Conservation (phyloP, 805 yeast genomes). For the Priceomyces haplophilus region DNA sequence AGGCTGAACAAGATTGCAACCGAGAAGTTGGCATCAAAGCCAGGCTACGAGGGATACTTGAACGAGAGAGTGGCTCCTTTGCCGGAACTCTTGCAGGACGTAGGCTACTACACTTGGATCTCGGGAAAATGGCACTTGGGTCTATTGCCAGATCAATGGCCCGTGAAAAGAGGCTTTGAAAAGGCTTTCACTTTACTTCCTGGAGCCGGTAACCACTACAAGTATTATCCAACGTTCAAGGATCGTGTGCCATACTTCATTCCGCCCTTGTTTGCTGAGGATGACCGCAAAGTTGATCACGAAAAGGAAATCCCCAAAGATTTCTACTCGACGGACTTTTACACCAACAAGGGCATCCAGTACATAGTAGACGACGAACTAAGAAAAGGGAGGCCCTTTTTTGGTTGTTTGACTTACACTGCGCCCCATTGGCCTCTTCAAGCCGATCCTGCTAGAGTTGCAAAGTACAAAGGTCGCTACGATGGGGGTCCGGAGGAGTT, state of each 20-base stretch:
- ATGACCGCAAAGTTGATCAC: slow-evolving; percentile 36
- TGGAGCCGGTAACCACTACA: slow-evolving; percentile 58
- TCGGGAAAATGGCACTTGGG: slow-evolving; percentile 67
- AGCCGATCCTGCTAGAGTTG: slow-evolving; percentile 49
- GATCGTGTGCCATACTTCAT: slow-evolving; percentile 31
- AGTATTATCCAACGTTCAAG: slow-evolving; percentile 37
- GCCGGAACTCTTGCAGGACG: slow-evolving; percentile 48
- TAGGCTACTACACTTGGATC: slow-evolving; percentile 48
- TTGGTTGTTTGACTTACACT: slow-evolving; percentile 53
- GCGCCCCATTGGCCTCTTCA: slow-evolving; percentile 71
- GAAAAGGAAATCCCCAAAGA: slow-evolving; percentile 42
- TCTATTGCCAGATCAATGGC: slow-evolving; percentile 45
- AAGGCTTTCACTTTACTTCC: slow-evolving; percentile 49
- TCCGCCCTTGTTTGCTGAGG: slow-evolving; percentile 39
- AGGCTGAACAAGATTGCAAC: slow-evolving; percentile 24
- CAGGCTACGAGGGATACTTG: slow-evolving; percentile 56
- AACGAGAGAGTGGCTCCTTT: slow-evolving; percentile 51
- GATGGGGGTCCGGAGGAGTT: slow-evolving; percentile 48
- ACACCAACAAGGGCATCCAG: slow-evolving; percentile 43
- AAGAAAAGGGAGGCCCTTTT: slow-evolving; percentile 49
- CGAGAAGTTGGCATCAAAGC: slow-evolving; percentile 40
- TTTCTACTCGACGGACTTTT: slow-evolving; percentile 44
- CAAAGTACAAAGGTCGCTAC: slow-evolving; percentile 47
- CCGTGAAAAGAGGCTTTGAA: slow-evolving; percentile 48
- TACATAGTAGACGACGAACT: slow-evolving; percentile 23